These are phyloP conservation scores for Nevesoporus exiguus DNA, from an alignment of 768 basidiomycete species.

Conservation along the genomic window DNA sequence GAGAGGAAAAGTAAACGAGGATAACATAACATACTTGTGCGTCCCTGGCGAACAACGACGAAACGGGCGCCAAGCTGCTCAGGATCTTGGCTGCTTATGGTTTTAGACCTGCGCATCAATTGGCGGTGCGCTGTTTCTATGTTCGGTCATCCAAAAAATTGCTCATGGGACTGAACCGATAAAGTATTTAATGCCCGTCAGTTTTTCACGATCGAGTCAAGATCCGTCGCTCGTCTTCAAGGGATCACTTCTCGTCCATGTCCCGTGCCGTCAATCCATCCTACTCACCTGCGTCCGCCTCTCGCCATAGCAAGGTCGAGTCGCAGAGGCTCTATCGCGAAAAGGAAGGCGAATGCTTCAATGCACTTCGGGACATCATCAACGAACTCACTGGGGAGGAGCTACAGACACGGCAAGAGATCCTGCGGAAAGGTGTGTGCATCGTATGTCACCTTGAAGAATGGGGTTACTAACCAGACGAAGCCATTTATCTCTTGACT, in stretches of 20 bases:
- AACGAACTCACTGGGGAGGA: conserved; percentile 15
- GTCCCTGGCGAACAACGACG: neutral
- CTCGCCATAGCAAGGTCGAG: conserved; percentile 12
- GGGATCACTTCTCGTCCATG: neutral
- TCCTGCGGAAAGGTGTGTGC: conserved; percentile 18
- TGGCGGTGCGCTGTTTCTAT: conserved; percentile 4
- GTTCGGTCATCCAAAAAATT: neutral
- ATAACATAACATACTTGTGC: neutral
- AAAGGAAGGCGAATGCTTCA: conserved; percentile 22
- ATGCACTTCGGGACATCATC: conserved; percentile 18
- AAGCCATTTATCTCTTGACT: conserved; percentile 11
- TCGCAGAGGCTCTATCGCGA: conserved; percentile 21
- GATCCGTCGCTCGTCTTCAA: neutral
- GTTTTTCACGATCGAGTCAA: neutral
- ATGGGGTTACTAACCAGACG: neutral
- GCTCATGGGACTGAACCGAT: neutral
- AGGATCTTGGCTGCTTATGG: neutral
- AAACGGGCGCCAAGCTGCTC: neutral
- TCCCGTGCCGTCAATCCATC: neutral
- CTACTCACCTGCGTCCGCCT: neutral
- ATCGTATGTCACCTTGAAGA: neutral
- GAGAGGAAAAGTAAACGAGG: neutral
- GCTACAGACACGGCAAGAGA: conserved; percentile 19
- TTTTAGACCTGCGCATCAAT: neutral
- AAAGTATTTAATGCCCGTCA: conserved; percentile 7